Evolutionary conservation across 2,329 filamentous ascomycete species (phyloP), one percentile per base, ranked within the genome.

Genomic region (Lachnellula subtilissima): DNA sequence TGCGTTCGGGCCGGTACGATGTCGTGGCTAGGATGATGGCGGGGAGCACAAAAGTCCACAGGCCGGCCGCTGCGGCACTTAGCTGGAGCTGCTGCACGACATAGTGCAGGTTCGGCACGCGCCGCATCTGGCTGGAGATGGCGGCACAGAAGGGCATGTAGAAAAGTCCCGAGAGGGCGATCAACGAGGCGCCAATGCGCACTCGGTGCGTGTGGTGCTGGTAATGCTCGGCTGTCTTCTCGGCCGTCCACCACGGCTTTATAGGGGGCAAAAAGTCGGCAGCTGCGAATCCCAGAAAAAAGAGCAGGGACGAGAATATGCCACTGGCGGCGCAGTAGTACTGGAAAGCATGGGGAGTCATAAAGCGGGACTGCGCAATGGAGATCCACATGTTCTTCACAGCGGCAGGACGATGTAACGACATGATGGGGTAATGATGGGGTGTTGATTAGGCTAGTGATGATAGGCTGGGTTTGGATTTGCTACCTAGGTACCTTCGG

Each of bases 41-140:
- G 22, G 60, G 58, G 3, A 65, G 48, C 12, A 52, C 53, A 23
- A 61, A 65, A 9, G 58, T 61, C 42, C 63, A 56, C 48, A 52
- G 45, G 22, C 53, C 61, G 46, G 50, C 55, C 6, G 64, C 60
- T 11, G 60, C 60, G 48, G 58, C 61, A 4, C 57, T 61, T 19
- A 57, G 43, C 50, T 66, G 64, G 35, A 55, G 37, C 7, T 55
- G 35, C 39, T 51, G 57, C 28, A 64, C 36, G 28, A 36, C 46
- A 40, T 61, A 57, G 32, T 45, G 50, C 3, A 65, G 37, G 35
- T 54, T 52, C 19, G 64, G 63, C 17, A 66, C 62, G 37, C 60
- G 60, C 42, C 58, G 54, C 55, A 66, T 66, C 48, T 66, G 64
- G 11, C 52, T 37, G 23, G 63, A 66, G 43, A 65, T 62, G n/a